A percentile compares a stretch with the other conserved stretches of the same genome.
Conservation (phyloP, 2,329 filamentous ascomycete species). For the Raffaelea deltoideospora region DNA sequence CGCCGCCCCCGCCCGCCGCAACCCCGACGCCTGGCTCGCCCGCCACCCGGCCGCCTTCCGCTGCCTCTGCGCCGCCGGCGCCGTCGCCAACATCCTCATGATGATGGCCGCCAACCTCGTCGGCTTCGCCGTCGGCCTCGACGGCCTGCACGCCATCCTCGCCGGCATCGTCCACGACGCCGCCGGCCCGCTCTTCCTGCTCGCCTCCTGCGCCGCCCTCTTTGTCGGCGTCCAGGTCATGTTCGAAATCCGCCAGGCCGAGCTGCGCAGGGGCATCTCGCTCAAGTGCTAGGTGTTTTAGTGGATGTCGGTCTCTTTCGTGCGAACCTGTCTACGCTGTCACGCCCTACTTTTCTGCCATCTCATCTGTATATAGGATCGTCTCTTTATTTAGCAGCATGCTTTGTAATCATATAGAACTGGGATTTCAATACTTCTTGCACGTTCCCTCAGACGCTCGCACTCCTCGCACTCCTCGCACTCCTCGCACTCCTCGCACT, state of each 20-base stretch:
- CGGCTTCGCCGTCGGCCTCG: conserved; percentile 82
- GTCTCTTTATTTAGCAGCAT: too few species aligned
- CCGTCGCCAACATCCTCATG: conserved; percentile 74
- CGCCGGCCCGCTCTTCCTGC: conserved; percentile 55
- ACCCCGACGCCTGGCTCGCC: too few species aligned
- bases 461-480: too few species aligned
- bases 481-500: too few species aligned
- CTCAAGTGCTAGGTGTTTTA: conserved; percentile 49
- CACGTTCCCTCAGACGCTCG: too few species aligned
- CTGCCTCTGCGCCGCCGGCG: conserved; percentile 65
- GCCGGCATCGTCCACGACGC: conserved; percentile 61
- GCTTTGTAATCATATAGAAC: too few species aligned
- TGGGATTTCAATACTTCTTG: too few species aligned
- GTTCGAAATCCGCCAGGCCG: conserved; percentile 84
- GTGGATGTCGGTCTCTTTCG: background rate
- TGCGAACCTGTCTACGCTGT: too few species aligned
- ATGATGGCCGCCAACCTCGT: conserved; percentile 94
- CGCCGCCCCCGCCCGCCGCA: conserved; percentile 54
- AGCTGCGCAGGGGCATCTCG: conserved; percentile 66
- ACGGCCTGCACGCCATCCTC: conserved; percentile 67
- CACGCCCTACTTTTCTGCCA: too few species aligned
- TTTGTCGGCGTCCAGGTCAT: conserved; percentile 86
- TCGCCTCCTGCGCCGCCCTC: conserved; percentile 53
- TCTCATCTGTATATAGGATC: too few species aligned
- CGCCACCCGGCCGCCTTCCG: conserved; percentile 57